Conservation (phyloP, 2,329 filamentous ascomycete genomes). For the Aureobasidium sp. region DNA sequence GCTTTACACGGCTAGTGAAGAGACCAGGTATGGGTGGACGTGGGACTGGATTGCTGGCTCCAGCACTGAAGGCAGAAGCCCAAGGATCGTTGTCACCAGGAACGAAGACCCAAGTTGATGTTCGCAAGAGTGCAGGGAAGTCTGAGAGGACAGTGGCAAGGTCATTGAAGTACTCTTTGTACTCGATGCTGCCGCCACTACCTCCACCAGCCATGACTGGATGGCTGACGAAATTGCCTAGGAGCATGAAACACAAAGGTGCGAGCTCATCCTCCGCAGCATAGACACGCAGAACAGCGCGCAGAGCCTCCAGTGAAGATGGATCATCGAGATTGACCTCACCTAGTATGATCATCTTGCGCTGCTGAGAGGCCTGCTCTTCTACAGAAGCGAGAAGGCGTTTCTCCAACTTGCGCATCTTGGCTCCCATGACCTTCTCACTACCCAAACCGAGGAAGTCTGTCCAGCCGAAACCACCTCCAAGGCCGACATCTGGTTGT, state of each 20-base stretch:
- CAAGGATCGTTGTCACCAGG: slow-evolving; percentile 98
- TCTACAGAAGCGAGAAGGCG: slow-evolving; percentile 47
- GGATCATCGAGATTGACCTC: slow-evolving; percentile 84
- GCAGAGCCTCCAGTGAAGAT: slow-evolving; percentile 70
- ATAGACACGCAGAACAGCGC: slow-evolving; percentile 71
- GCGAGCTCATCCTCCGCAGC: slow-evolving; percentile 53
- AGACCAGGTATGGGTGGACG: slow-evolving; percentile 70
- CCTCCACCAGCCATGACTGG: slow-evolving; percentile 58
- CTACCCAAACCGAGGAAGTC: slow-evolving; percentile 91
- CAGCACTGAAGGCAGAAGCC: slow-evolving; percentile 76
- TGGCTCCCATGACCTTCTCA: slow-evolving; percentile 71
- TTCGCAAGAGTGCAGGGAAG: slow-evolving; percentile 71
- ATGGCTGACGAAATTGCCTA: slow-evolving; percentile 70
- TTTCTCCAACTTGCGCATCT: slow-evolving; percentile 75
- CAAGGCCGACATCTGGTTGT: slow-evolving; percentile 18
- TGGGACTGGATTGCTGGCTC: slow-evolving; percentile 64
- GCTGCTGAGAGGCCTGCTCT: slow-evolving; percentile 24
- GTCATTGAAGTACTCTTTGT: slow-evolving; percentile 91
- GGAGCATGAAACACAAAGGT: slow-evolving; percentile 65
- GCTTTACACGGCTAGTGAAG: slow-evolving; percentile 80
- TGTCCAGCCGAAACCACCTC: slow-evolving; percentile 87
- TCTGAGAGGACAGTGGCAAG: slow-evolving; percentile 77
- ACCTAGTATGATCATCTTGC: slow-evolving; percentile 67
- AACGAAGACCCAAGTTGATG: slow-evolving; percentile 82
- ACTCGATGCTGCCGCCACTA: slow-evolving; percentile 79